Evolutionary conservation across 352 stramenopile species (phyloP).

Genomic region (Phytophthora colocasiae): DNA sequence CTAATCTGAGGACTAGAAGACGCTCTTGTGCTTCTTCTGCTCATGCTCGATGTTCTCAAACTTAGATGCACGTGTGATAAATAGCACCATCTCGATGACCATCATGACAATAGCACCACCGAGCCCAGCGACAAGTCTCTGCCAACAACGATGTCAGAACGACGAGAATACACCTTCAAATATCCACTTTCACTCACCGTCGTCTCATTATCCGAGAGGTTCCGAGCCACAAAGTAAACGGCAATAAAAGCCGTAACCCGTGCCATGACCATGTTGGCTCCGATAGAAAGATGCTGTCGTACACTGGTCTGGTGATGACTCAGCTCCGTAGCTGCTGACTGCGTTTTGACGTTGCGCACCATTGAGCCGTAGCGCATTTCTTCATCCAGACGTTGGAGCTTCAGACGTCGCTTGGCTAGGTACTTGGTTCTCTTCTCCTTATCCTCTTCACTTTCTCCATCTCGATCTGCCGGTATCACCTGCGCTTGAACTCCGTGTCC

Average conservation of each 20-base stretch:
- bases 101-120: constrained; percentile 85
- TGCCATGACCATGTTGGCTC: constrained; percentile 87
- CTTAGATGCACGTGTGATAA: constrained; percentile 79
- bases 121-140: constrained; percentile 75
- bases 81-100: constrained; percentile 90
- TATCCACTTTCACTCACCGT: constrained; percentile 46
- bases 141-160: constrained; percentile 15
- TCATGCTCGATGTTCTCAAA: constrained; percentile 65
- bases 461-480: constrained; percentile 3
- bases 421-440: constrained; percentile 40
- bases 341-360: constrained; percentile 72
- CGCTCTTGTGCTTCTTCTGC: constrained; percentile 43
- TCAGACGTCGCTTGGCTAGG: constrained; percentile 57
- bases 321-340: constrained; percentile 55
- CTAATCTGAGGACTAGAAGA: constrained; percentile 38
- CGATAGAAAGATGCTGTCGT: constrained; percentile 82
- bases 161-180: background rate
- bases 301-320: constrained; percentile 68
- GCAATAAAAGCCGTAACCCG: constrained; percentile 84
- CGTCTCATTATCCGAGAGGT: constrained; percentile 79
- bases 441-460: constrained; percentile 11
- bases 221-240: constrained; percentile 75
- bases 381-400: constrained; percentile 80
- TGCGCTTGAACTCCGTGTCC: constrained; percentile 13
- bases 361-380: constrained; percentile 82